phyloP scores from a whole-genome alignment of 345 rosid species.

The Kernera saxatilis region DNA sequence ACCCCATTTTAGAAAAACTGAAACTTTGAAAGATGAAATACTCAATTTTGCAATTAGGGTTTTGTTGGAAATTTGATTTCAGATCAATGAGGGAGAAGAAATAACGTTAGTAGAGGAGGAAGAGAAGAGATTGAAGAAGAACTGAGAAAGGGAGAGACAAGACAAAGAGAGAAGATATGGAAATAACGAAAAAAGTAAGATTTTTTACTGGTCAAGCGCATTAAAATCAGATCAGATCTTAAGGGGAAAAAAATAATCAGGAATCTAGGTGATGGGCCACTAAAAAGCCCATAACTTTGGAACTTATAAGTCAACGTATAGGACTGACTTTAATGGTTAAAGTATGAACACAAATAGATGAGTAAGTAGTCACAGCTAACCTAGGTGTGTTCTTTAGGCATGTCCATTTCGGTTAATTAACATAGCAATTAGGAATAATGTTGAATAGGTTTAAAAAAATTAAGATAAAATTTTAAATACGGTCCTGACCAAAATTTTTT shows the following conservation, averaged over 20 bases:
- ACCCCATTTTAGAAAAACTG: not conserved
- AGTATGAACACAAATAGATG: not conserved
- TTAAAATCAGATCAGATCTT: conserved; percentile 24
- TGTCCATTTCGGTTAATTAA: too few species aligned
- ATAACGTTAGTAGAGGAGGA: not conserved
- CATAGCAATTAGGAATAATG: too few species aligned
- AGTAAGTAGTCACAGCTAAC: not conserved
- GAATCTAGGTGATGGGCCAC: conserved; percentile 18
- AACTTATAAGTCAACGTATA: not conserved
- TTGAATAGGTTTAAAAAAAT: too few species aligned
- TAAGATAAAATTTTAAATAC: too few species aligned
- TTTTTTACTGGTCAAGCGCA: conserved; percentile 18
- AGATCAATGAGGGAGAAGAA: not conserved
- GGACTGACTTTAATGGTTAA: not conserved
- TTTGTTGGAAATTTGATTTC: not conserved
- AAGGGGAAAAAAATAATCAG: not conserved
- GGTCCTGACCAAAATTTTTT: too few species aligned
- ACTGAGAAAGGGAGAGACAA: not conserved
- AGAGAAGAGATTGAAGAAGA: not conserved
- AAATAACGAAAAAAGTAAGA: not conserved
- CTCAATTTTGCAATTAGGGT: not conserved
- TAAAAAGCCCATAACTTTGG: conserved; percentile 11
- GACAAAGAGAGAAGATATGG: not conserved
- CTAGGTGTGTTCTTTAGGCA: not conserved
- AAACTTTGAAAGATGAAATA: not conserved